Base-by-base conservation (phyloP, 768 basidiomycete genomes). In the Phylloporus sp. region DNA sequence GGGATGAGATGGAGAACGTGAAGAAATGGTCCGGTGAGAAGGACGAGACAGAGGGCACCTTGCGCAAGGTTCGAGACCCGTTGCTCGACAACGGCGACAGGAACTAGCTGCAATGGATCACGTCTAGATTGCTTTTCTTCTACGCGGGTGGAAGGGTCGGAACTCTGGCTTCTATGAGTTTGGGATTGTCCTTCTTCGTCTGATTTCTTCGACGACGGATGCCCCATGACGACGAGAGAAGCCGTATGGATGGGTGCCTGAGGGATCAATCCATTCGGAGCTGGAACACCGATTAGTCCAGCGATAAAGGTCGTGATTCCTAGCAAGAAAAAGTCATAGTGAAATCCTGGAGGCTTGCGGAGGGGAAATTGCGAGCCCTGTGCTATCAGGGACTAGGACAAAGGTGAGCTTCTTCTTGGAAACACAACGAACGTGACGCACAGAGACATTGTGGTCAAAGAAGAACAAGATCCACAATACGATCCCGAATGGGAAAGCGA, bases 381-480 rank as follows among this genome's bases (percentile, higher is more conserved):
- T 0, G 93, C 91, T 72, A 96, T 96, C 27, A 97, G 64, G 0
- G 89, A 91, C 91, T 92, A 52, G 17, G 42, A 43, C 31, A 18
- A 31, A 24, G 22, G 15, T 48, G 15, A 48, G 38, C 9, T 6
- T n/a, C 9, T 18, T 18, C 13, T 42, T 9, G n/a, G 22, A 13
- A 18, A 32, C 11, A 24, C 34, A 29, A 3, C 9, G 5, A 27
- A n/a, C n/a, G 38, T 10, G 26, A 38, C 39, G 68, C 62, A 90
- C 89, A 38, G 90, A 93, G 43, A 93, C 89, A 56, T 94, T 94
- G 54, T 93, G 89, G 53, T 97, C 92, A 55, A 96, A 96, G 72
- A 93, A 93, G 69, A 97, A 95, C 35, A 96, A 69, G 20, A 95
- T 78, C 81, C 89, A 96, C 6, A 98, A 71, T 18, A 92, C 72